Conservation (phyloP, 805 yeast species). For the Candida insectorum region DNA sequence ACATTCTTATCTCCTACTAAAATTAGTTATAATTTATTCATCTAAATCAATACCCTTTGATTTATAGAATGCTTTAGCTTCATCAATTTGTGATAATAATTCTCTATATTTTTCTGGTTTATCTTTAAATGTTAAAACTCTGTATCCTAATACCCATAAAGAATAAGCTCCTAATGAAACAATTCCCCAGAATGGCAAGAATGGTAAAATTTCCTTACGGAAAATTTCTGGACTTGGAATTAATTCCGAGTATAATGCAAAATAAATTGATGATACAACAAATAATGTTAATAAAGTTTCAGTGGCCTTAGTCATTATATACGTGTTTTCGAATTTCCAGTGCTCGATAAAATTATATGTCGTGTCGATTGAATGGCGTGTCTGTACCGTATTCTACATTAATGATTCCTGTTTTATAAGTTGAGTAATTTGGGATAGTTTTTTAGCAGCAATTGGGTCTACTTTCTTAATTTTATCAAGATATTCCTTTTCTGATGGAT, state of each 20-base stretch:
- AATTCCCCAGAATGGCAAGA: slow-evolving; percentile 66
- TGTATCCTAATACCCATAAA: slow-evolving; percentile 64
- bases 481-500: slow-evolving; percentile 15
- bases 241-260: slow-evolving; percentile 47
- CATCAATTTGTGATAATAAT: slow-evolving; percentile 53
- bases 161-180: slow-evolving; percentile 70
- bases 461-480: slow-evolving; percentile 5
- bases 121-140: slow-evolving; percentile 66
- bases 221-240: slow-evolving; percentile 52
- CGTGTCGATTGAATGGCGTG: background rate
- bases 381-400: slow-evolving; percentile 8
- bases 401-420: slow-evolving; percentile 34
- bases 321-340: too few relatives aligned
- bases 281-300: slow-evolving; percentile 50
- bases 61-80: slow-evolving; percentile 58
- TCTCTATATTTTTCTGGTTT: slow-evolving; percentile 66
- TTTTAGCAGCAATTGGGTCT: slow-evolving; percentile 23
- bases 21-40: slow-evolving; percentile 13
- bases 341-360: too few relatives aligned
- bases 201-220: slow-evolving; percentile 56
- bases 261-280: slow-evolving; percentile 50
- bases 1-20: too few relatives aligned
- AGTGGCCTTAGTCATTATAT: slow-evolving; percentile 62
- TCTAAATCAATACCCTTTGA: slow-evolving; percentile 54
- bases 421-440: slow-evolving; percentile 30